A percentile compares a stretch with the other conserved stretches of the same genome.
Evolutionary conservation across 164 flowering plant species (phyloP).

Genomic region (Piper longum): DNA sequence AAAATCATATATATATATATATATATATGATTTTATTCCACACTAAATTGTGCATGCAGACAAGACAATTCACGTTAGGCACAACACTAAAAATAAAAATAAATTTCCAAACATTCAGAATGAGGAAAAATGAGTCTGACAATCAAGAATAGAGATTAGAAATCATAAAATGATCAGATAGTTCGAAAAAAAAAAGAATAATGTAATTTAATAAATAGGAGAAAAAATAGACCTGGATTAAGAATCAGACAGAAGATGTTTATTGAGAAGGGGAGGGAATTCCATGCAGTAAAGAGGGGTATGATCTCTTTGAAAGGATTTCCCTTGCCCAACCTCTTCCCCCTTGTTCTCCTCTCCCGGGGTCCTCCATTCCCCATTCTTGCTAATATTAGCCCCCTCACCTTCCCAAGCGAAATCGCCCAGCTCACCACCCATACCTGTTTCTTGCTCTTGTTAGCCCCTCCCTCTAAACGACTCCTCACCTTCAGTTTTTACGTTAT

Average conservation of each 20-base stretch:
- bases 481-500: too few relatives aligned
- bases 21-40: not conserved
- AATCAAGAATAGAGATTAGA: not conserved
- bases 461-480: too few relatives aligned
- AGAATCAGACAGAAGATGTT: not conserved
- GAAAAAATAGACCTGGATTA: constrained; percentile 3
- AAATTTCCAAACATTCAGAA: not conserved
- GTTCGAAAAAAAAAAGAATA: not conserved
- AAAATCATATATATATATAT: too few relatives aligned
- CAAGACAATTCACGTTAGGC: not conserved
- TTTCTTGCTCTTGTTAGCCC: too few relatives aligned
- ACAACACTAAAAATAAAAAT: not conserved
- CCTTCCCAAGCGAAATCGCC: not conserved
- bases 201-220: not conserved
- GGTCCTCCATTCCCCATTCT: not conserved
- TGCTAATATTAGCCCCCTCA: not conserved
- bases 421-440: not conserved
- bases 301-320: not conserved
- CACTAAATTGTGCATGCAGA: not conserved
- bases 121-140: not conserved
- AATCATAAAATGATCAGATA: too few relatives aligned
- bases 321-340: constrained; percentile 4
- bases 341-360: not conserved
- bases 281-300: not conserved
- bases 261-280: not conserved